A percentile compares a stretch with the other conserved stretches of the same genome.
Evolutionary conservation across 768 basidiomycete species (phyloP).

Genomic region (Boletus patriciae): DNA sequence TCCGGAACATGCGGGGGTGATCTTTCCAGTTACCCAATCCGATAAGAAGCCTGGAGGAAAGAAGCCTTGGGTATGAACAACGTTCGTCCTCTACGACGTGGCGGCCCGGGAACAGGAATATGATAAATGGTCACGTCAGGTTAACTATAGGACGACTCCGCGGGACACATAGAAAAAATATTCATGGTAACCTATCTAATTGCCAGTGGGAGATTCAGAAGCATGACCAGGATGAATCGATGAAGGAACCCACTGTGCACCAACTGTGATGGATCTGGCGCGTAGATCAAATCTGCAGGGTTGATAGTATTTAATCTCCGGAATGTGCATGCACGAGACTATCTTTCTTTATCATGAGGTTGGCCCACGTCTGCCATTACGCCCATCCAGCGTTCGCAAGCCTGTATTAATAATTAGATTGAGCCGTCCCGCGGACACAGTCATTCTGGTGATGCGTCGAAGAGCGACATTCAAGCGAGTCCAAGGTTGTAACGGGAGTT

Average conservation of each 20-base stretch:
- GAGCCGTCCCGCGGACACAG: not conserved
- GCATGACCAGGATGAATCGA: not conserved
- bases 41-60: not conserved
- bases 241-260: not conserved
- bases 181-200: not conserved
- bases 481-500: too few species aligned
- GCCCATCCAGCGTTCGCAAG: not conserved
- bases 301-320: not conserved
- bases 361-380: not conserved
- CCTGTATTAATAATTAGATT: too few species aligned
- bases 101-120: too few species aligned
- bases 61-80: too few species aligned
- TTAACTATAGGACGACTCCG: constrained; percentile 3
- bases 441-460: too few species aligned
- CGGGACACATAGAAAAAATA: not conserved
- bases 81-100: too few species aligned
- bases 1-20: not conserved
- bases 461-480: too few species aligned
- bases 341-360: not conserved
- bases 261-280: too few species aligned
- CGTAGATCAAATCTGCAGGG: not conserved
- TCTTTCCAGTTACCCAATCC: not conserved
- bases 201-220: not conserved
- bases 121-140: not conserved
- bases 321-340: too few species aligned